Conservation (phyloP, 257 asterid species). For the Gardenia jasminoides region DNA sequence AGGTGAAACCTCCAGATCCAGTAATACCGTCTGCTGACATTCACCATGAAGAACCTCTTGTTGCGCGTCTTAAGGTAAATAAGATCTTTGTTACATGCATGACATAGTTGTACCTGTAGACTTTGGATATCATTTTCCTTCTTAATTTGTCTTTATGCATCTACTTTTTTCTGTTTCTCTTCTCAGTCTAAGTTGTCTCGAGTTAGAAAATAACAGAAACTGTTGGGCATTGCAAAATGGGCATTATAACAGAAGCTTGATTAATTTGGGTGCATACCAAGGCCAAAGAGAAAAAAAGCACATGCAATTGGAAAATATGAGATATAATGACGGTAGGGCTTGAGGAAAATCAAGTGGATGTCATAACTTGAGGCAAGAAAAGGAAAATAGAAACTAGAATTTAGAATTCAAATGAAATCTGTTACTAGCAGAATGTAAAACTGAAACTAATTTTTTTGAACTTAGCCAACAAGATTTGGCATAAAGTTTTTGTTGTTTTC, state of each 20-base stretch:
- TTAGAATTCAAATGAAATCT: neutral
- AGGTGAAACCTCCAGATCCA: slow-evolving; percentile 33
- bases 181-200: neutral
- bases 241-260: neutral
- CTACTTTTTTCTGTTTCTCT: slow-evolving; percentile 4
- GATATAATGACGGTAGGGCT: neutral
- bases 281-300: neutral
- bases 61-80: slow-evolving; percentile 77
- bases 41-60: slow-evolving; percentile 80
- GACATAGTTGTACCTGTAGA: slow-evolving; percentile 7
- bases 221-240: neutral
- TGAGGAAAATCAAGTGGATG: neutral
- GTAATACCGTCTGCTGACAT: slow-evolving; percentile 35
- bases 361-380: neutral
- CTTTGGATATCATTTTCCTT: neutral
- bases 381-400: neutral
- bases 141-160: slow-evolving; percentile 12
- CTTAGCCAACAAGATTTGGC: too few relatives aligned
- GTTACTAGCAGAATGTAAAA: neutral
- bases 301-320: neutral
- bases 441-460: neutral
- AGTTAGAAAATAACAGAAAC: too few relatives aligned
- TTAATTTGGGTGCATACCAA: neutral
- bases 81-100: neutral
- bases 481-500: neutral